Percentiles rank a stretch among this genome's conserved stretches.
Evolutionary conservation across 1,284 basidiomycete genomes (phyloP).

Genomic region (Cryptococcus neoformans): DNA sequence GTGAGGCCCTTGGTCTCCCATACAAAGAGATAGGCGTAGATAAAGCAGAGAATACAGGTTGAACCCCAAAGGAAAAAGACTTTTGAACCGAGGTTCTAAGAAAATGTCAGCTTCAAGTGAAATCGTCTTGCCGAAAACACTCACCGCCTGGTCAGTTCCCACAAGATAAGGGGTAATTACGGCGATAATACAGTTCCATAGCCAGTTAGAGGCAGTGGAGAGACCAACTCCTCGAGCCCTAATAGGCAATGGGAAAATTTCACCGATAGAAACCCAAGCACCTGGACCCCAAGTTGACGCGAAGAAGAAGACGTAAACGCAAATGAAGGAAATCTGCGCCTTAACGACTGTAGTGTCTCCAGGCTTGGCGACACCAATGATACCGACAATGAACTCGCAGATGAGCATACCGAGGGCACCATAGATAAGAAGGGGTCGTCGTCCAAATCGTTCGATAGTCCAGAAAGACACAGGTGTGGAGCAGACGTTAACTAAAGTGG

Average conservation of each 20-base stretch:
- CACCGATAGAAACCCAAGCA: conserved; percentile 58
- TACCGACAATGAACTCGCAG: conserved; percentile 67
- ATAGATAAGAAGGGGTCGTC: conserved; percentile 67
- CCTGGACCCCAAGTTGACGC: conserved; percentile 79
- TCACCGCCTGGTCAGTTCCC: conserved; percentile 45
- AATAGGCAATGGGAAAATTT: conserved; percentile 77
- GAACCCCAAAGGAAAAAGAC: conserved; percentile 91
- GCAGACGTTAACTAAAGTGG: conserved; percentile 70
- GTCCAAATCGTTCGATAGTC: conserved; percentile 57
- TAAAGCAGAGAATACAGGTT: conserved; percentile 63
- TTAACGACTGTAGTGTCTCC: conserved; percentile 35
- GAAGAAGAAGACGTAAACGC: conserved; percentile 71
- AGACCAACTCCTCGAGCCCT: conserved; percentile 79
- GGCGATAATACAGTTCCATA: conserved; percentile 2
- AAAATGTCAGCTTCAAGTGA: background rate
- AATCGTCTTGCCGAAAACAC: background rate
- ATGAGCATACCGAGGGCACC: conserved; percentile 69
- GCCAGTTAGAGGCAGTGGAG: conserved; percentile 67
- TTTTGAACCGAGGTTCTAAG: conserved; percentile 61
- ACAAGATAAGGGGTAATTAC: conserved; percentile 71
- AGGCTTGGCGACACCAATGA: conserved; percentile 55
- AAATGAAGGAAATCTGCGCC: conserved; percentile 33
- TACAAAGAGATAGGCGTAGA: conserved; percentile 76
- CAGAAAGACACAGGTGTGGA: conserved; percentile 48
- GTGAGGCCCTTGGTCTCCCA: conserved; percentile 35